Base-by-base conservation (phyloP, 352 stramenopile species). In the Globisporangium cylindrosporum region DNA sequence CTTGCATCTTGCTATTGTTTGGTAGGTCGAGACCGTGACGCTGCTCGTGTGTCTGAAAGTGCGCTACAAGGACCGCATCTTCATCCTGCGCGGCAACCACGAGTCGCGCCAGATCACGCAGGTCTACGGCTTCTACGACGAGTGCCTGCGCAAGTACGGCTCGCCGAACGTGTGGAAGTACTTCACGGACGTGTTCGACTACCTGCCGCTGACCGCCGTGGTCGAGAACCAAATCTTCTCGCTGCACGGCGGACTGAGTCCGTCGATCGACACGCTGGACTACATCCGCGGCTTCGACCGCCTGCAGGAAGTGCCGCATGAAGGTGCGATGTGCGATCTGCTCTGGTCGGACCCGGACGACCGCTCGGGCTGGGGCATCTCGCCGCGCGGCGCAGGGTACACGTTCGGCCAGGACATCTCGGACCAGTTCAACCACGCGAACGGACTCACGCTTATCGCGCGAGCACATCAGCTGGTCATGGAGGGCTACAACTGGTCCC, bases 61-160 rank as follows among this genome's bases (percentile, higher is more conserved):
- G 36, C 86, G 95, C 49, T 98, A 97, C 81, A 95, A 94, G 51
- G 86, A 98, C 69, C 81, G 95, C 46, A 78, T 99, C 8, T 92
- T 87, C 62, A 93, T 98, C 66, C 67, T 98, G 61, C 82, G 92
- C 20, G 92, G 92, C 14, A 98, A 98, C 82, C 97, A 99, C 79
- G 97, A 99, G 82, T 97, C 81, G 78, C 86, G 96, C 48, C 96
- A 99, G 83, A 99, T 99, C 77, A 97, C 89, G 53, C 91, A 96
- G 72, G 97, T 90, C 27, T 99, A 99, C 74, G 97, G 97, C 34
- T 99, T 99, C 82, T 99, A 99, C 78, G 97, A 99, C 75, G 97
- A 99, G 88, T 99, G 97, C 75, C 77, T 99, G 46, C 82, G 96
- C 70, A 99, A 99, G 85, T 99, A 99, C 78, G 98, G 98, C 63